Evolutionary conservation across 768 basidiomycete genomes (phyloP).

Genomic region (Kockovaella imperatae): DNA sequence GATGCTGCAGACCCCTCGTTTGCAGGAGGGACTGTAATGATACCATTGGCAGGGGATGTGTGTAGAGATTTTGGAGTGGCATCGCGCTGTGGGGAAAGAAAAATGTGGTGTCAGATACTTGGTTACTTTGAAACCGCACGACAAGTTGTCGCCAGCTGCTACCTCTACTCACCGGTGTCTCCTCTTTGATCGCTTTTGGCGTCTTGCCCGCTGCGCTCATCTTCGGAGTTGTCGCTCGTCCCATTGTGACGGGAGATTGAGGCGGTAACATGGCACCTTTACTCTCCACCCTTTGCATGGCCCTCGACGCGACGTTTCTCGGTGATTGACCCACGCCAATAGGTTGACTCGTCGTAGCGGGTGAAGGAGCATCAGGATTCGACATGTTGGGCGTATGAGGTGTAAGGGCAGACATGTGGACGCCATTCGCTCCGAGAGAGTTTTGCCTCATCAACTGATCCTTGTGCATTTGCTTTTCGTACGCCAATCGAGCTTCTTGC

Average conservation of each 20-base stretch:
- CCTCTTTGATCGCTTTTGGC: constrained; percentile 25
- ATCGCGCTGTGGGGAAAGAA: constrained; percentile 12
- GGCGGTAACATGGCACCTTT: constrained; percentile 38
- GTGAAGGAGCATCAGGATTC: constrained; percentile 24
- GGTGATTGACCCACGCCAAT: constrained; percentile 13
- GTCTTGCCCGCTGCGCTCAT: constrained; percentile 12
- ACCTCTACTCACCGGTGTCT: constrained; percentile 11
- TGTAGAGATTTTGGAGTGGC: constrained; percentile 32
- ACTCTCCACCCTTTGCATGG: constrained; percentile 28
- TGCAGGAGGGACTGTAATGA: constrained; percentile 9
- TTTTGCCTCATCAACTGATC: constrained; percentile 21
- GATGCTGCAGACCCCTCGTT: constrained; percentile 3
- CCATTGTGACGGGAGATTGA: constrained; percentile 21
- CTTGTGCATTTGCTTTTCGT: constrained; percentile 28
- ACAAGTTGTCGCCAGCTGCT: no score
- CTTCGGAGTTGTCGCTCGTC: constrained; percentile 15
- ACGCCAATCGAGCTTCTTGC: constrained; percentile 15
- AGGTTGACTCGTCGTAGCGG: constrained; percentile 11
- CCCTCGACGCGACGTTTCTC: constrained; percentile 13
- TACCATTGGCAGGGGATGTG: constrained; percentile 23
- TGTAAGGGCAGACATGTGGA: constrained; percentile 8
- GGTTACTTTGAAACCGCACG: no score
- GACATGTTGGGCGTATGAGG: constrained; percentile 33
- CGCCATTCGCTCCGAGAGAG: constrained; percentile 12
- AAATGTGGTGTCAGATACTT: no score